These are phyloP conservation scores for Phaeotremella skinneri DNA, from an alignment of 768 basidiomycete genomes.

Conservation along the genomic window DNA sequence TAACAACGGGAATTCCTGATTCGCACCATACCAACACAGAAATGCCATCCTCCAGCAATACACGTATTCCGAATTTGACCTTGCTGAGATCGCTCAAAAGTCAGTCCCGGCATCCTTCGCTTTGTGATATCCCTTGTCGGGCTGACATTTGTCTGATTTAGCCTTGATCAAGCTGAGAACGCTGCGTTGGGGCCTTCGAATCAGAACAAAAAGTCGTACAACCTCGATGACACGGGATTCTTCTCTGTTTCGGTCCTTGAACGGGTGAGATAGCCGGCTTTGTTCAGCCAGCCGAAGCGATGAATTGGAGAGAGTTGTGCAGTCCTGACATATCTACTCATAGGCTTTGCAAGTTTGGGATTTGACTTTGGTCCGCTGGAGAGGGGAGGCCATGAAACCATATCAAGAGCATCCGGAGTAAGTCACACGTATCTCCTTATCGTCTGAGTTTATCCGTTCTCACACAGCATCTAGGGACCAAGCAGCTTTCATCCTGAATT, in stretches of 20 bases:
- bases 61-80: constrained; percentile 47
- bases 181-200: constrained; percentile 50
- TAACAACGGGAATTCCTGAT: neutral
- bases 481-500: constrained; percentile 81
- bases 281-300: constrained; percentile 59
- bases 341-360: constrained; percentile 77
- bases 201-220: constrained; percentile 59
- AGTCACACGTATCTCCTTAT: constrained; percentile 7
- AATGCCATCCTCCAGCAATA: constrained; percentile 49
- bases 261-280: too few species aligned
- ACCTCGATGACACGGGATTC: constrained; percentile 94
- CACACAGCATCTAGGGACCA: constrained; percentile 61
- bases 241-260: constrained; percentile 83
- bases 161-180: constrained; percentile 48
- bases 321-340: neutral
- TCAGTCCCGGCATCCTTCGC: constrained; percentile 16
- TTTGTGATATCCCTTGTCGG: neutral
- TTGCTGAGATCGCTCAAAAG: constrained; percentile 50
- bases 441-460: neutral
- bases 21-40: constrained; percentile 11
- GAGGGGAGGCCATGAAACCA: constrained; percentile 73
- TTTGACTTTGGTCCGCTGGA: constrained; percentile 76
- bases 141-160: constrained; percentile 7
- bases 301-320: neutral
- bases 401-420: constrained; percentile 78